Evolutionary conservation across 208 protist genomes (phyloP).

Genomic region (Tetramitus jugosus): DNA sequence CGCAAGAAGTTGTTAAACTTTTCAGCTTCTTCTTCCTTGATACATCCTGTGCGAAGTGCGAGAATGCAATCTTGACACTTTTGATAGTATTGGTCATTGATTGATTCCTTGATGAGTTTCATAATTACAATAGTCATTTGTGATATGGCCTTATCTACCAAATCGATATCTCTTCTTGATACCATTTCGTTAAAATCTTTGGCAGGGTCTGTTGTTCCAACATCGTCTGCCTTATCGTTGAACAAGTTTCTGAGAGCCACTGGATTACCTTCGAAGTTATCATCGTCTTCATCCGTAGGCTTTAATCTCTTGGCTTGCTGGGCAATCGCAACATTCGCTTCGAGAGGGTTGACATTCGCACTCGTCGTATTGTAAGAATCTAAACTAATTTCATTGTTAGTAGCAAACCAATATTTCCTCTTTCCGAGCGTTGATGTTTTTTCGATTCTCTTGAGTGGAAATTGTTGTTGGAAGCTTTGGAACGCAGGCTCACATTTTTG

Average conservation of each 20-base stretch:
- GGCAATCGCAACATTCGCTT: neutral
- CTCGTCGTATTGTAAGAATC: neutral
- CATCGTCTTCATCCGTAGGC: neutral
- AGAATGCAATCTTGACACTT: constrained; percentile 58
- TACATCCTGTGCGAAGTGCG: constrained; percentile 56
- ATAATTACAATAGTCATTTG: constrained; percentile 53
- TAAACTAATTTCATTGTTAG: constrained; percentile 1
- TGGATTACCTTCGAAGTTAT: no score
- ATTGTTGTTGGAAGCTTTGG: neutral
- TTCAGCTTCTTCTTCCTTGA: constrained; percentile 50
- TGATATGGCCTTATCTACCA: constrained; percentile 49
- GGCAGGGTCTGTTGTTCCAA: constrained; percentile 49
- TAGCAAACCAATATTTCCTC: constrained; percentile 21
- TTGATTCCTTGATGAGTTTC: constrained; percentile 52
- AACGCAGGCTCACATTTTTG: neutral
- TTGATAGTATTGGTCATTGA: constrained; percentile 52
- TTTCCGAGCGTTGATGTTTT: neutral
- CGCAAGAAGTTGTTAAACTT: constrained; percentile 63
- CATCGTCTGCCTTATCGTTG: neutral
- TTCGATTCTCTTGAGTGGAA: neutral
- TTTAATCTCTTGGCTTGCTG: neutral
- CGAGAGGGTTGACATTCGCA: neutral
- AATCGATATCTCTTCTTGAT: constrained; percentile 43
- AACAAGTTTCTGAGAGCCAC: neutral
- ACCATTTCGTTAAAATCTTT: constrained; percentile 46